These are phyloP conservation scores for Handroanthus guayacan DNA, from an alignment of 257 asterid species.

Conservation along the genomic window DNA sequence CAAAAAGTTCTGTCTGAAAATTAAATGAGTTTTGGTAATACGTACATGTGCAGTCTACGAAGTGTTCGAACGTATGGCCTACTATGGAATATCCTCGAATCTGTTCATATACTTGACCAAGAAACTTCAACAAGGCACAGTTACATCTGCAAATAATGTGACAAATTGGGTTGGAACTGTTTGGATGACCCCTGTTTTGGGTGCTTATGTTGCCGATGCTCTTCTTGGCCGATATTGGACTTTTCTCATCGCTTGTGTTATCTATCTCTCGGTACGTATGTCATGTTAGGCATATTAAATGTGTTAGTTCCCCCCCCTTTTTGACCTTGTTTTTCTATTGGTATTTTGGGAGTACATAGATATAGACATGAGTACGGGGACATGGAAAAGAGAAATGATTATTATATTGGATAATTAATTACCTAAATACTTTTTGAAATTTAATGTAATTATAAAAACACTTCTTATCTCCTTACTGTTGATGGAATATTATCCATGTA, in stretches of 20 bases:
- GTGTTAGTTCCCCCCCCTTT: neutral
- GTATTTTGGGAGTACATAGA: no score
- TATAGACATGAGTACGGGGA: no score
- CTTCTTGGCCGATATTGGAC: slow-evolving; percentile 83
- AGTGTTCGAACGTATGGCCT: slow-evolving; percentile 94
- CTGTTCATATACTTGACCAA: slow-evolving; percentile 71
- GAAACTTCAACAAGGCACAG: slow-evolving; percentile 72
- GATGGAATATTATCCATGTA: no score
- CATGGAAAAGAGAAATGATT: no score
- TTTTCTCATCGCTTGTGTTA: slow-evolving; percentile 57
- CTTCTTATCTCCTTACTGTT: no score
- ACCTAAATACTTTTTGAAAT: no score
- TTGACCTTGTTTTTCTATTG: no score
- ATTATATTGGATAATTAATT: no score
- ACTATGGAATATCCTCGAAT: slow-evolving; percentile 79
- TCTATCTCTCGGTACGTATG: slow-evolving; percentile 64
- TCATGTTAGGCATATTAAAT: neutral
- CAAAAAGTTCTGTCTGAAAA: neutral
- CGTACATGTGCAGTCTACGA: slow-evolving; percentile 67
- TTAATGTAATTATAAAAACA: no score
- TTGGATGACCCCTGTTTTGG: slow-evolving; percentile 84
- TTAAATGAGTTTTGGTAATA: neutral
- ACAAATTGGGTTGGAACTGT: slow-evolving; percentile 86
- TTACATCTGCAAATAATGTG: slow-evolving; percentile 73
- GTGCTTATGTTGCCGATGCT: slow-evolving; percentile 89